A percentile compares a stretch with the other conserved stretches of the same genome.
phyloP scores from a whole-genome alignment of 139 green algal genomes.

The Zygnema circumcarinatum region DNA sequence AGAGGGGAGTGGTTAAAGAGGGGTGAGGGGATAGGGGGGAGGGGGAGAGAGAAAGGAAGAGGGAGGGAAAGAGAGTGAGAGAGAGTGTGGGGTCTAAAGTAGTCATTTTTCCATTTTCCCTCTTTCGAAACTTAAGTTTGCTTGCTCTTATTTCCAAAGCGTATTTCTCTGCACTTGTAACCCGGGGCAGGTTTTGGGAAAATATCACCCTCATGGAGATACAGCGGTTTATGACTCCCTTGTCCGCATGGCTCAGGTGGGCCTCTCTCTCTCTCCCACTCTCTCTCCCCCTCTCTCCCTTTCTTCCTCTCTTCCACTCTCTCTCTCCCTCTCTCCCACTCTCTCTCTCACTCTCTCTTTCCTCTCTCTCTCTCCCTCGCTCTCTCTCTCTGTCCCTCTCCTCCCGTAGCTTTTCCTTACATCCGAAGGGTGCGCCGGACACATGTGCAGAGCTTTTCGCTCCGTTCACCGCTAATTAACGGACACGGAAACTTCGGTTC shows the following conservation, averaged over 20 bases:
- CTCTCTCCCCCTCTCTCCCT: not conserved
- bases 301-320: not conserved
- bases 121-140: too few species aligned
- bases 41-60: too few species aligned
- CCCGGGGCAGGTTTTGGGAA: conserved; percentile 88
- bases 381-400: not conserved
- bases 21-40: too few species aligned
- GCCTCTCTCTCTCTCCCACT: not conserved
- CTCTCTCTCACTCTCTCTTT: not conserved
- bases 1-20: too few species aligned
- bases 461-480: conserved; percentile 80
- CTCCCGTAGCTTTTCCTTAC: not conserved
- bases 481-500: conserved; percentile 99
- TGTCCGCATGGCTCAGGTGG: conserved; percentile 83
- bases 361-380: not conserved
- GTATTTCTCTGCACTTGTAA: too few species aligned
- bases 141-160: too few species aligned
- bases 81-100: too few species aligned
- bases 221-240: conserved; percentile 54
- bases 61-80: too few species aligned
- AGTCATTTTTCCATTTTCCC: too few species aligned
- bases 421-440: not conserved
- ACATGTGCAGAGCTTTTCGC: conserved; percentile 81
- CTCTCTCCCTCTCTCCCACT: not conserved
- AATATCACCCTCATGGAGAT: conserved; percentile 86